A percentile compares a stretch with the other conserved stretches of the same genome.
phyloP scores from a whole-genome alignment of 306 rosid genomes.

The Quercus mongolica region DNA sequence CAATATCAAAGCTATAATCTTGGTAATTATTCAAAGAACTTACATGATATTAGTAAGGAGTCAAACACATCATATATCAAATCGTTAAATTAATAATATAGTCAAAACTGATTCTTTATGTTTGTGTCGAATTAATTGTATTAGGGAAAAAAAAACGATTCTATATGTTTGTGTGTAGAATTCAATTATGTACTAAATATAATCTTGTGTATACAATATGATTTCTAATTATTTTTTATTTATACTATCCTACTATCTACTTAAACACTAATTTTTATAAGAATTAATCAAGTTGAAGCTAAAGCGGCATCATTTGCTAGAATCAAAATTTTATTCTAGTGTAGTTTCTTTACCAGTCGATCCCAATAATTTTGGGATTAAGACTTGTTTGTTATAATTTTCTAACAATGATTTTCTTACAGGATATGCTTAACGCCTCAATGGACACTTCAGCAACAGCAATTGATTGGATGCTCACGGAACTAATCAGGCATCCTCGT shows the following conservation, averaged over 20 bases:
- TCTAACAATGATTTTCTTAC: background rate
- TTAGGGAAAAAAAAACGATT: too few species aligned
- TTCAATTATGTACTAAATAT: too few species aligned
- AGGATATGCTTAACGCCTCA: conserved; percentile 56
- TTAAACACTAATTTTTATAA: too few species aligned
- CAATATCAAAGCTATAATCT: conserved; percentile 54
- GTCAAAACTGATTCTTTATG: too few species aligned
- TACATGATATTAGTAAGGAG: background rate
- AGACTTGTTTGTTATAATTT: background rate
- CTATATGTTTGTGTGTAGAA: too few species aligned
- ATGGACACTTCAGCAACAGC: conserved; percentile 59
- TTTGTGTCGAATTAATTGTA: too few species aligned
- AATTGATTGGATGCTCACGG: conserved; percentile 51
- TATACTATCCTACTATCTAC: background rate
- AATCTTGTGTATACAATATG: background rate
- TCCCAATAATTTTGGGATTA: too few species aligned
- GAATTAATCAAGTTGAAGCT: too few species aligned
- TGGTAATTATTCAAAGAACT: conserved; percentile 24
- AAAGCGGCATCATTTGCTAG: too few species aligned
- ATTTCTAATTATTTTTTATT: background rate
- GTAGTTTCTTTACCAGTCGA: background rate
- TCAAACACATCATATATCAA: background rate
- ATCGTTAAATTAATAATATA: background rate
- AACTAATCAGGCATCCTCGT: conserved; percentile 47
- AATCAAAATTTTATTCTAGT: too few species aligned